Base-by-base conservation (phyloP, 2,329 filamentous ascomycete species). In the Cladophialophora exuberans region DNA sequence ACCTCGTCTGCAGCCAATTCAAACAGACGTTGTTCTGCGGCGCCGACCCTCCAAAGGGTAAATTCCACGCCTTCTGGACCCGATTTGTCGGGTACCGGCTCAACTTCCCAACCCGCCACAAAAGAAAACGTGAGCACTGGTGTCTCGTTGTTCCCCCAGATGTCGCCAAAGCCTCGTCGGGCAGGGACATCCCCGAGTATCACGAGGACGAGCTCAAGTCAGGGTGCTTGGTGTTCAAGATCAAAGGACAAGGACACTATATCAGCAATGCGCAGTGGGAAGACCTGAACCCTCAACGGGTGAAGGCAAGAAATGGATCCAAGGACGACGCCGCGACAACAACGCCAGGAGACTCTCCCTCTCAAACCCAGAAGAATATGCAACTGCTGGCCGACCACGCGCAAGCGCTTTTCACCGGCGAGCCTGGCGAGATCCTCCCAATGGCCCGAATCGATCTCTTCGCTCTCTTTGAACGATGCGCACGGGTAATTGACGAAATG, bases 31-130 rank as follows among this genome's bases (percentile, higher is more conserved):
- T 68, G 7, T 68, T 66, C 55, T 63, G 65, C 2, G 64, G 59
- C 15, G 64, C 62, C 26, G 52, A 44, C 17, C 59, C 59, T 2
- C 66, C 66, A 3, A 58, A 52, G 23, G 46, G 59, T 9, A 67
- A 59, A 42, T 69, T 67, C 56, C 65, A 60, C 35, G 49, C 59
- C 18, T 64, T 55, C 45, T 67, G 63, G 60, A 35, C 63, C 11
- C 46, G 66, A 31, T 66, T 65, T 39, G 62, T 66, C 18, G 66
- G 66, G 1, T 65, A 63, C 11, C 52, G 66, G 25, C 41, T 68
- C n/a, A 60, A 61, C 28, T 68, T 68, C 59, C 60, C 61, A n/a
- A 59, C 58, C 28, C 56, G 60, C 9, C 64, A 67, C 43, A 58
- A 48, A 33, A 58, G 51, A 25, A 63, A 64, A 13, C 55, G 52